These are phyloP conservation scores for Penicillium flavigenum DNA, from an alignment of 495 filamentous ascomycete genomes.

Conservation along the genomic window DNA sequence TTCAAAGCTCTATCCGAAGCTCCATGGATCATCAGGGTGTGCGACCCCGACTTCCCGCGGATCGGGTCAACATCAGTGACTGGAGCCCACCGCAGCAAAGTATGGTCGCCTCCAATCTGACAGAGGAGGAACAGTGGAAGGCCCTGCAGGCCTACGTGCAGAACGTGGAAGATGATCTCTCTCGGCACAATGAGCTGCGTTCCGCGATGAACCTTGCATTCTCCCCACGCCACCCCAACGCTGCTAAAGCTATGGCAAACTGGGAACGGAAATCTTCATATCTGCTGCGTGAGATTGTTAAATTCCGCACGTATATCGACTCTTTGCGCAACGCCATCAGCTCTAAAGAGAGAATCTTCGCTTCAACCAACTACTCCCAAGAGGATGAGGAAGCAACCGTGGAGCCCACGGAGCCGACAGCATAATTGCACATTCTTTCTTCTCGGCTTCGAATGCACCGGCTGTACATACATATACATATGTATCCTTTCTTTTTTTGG, in stretches of 20 bases:
- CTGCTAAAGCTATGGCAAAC: slow-evolving; percentile 80
- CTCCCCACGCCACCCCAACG: slow-evolving; percentile 80
- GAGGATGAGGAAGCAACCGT: slow-evolving; percentile 7
- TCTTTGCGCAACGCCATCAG: slow-evolving; percentile 60
- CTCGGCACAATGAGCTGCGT: slow-evolving; percentile 82
- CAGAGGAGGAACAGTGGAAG: slow-evolving; percentile 77
- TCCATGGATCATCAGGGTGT: slow-evolving; percentile 65
- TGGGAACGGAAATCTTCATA: slow-evolving; percentile 96
- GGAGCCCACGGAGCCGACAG: slow-evolving; percentile 1
- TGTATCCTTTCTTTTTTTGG: no score
- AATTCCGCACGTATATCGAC: slow-evolving; percentile 94
- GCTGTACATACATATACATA: slow-evolving; percentile 19
- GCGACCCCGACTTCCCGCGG: slow-evolving; percentile 74
- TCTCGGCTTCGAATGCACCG: neutral
- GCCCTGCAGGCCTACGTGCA: slow-evolving; percentile 75
- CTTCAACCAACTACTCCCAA: slow-evolving; percentile 23
- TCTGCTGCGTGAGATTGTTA: slow-evolving; percentile 90
- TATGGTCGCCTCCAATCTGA: slow-evolving; percentile 74
- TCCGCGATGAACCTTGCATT: slow-evolving; percentile 85
- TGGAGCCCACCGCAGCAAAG: slow-evolving; percentile 93
- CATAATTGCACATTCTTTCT: neutral
- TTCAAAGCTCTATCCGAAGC: slow-evolving; percentile 71
- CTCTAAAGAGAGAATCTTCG: slow-evolving; percentile 55
- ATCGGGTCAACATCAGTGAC: slow-evolving; percentile 80
- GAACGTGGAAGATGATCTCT: slow-evolving; percentile 80